These are phyloP conservation scores for Syncephalis fuscata DNA, from an alignment of 371 early-diverging fungal genomes.

Conservation along the genomic window DNA sequence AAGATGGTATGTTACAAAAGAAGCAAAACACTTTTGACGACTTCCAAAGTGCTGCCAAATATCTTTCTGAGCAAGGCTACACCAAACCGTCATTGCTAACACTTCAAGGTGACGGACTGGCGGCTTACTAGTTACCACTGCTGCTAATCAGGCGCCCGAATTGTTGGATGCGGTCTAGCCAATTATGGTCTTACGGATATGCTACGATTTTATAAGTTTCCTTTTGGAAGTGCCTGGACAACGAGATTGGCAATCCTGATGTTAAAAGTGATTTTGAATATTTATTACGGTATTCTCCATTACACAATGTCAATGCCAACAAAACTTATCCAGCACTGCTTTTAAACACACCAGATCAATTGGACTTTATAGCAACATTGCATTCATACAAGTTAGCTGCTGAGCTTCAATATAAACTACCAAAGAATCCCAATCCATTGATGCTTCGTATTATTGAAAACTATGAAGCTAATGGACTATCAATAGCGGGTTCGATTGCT, in stretches of 20 bases:
- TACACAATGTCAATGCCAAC: conserved; percentile 30
- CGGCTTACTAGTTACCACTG: conserved; percentile 29
- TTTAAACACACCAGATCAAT: conserved; percentile 21
- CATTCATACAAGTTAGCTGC: conserved; percentile 42
- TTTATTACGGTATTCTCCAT: conserved; percentile 31
- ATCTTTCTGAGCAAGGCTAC: conserved; percentile 18
- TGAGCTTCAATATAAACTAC: conserved; percentile 29
- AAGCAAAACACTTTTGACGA: conserved; percentile 29
- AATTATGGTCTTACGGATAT: conserved; percentile 34
- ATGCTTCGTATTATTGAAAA: conserved; percentile 37
- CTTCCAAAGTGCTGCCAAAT: conserved; percentile 24
- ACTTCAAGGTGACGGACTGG: conserved; percentile 59
- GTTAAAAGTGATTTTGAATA: conserved; percentile 19
- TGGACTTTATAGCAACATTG: conserved; percentile 26
- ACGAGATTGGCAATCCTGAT: conserved; percentile 30
- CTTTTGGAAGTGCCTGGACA: conserved; percentile 27
- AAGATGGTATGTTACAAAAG: conserved; percentile 15
- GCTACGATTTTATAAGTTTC: conserved; percentile 36
- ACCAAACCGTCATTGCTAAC: conserved; percentile 21
- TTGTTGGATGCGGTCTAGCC: conserved; percentile 23
- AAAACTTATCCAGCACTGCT: conserved; percentile 25
- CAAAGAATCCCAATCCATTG: conserved; percentile 26
- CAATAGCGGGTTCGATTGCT: conserved; percentile 23
- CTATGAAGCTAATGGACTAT: conserved; percentile 42
- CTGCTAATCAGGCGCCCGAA: conserved; percentile 23